Conservation (phyloP, 441 rosid genomes). For the Bruguiera hainesii region DNA sequence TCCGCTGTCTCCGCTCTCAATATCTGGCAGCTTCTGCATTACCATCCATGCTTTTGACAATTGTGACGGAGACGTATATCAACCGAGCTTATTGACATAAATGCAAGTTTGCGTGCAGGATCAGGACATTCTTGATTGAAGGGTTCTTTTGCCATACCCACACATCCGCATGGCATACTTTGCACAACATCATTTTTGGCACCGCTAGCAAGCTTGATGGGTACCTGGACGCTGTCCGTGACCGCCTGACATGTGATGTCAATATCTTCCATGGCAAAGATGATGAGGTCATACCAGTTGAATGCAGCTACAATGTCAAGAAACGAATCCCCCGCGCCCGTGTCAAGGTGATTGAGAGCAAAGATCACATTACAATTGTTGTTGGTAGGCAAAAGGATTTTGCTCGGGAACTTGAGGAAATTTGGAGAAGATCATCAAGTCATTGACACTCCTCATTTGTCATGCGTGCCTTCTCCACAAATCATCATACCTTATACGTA, state of each 20-base stretch:
- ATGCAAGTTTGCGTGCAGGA: slow-evolving; percentile 33
- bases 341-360: slow-evolving; percentile 60
- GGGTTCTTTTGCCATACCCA: slow-evolving; percentile 96
- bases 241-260: slow-evolving; percentile 58
- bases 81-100: too few species aligned
- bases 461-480: too few species aligned
- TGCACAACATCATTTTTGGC: slow-evolving; percentile 93
- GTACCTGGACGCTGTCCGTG: slow-evolving; percentile 61
- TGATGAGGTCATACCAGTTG: slow-evolving; percentile 80
- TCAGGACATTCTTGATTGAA: slow-evolving; percentile 73
- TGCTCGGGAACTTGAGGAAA: slow-evolving; percentile 81
- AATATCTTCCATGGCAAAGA: slow-evolving; percentile 69
- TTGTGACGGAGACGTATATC: too few species aligned
- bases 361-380: slow-evolving; percentile 89
- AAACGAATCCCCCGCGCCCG: slow-evolving; percentile 58
- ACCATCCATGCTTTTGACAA: too few species aligned
- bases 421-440: slow-evolving; percentile 44
- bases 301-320: slow-evolving; percentile 73
- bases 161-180: slow-evolving; percentile 92
- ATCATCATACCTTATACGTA: too few species aligned
- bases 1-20: too few species aligned
- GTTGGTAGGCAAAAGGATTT: slow-evolving; percentile 78
- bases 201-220: slow-evolving; percentile 73
- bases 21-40: too few species aligned
- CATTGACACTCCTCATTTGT: too few species aligned